Evolutionary conservation across 495 filamentous ascomycete genomes (phyloP).

Genomic region (Penicillium salamii): DNA sequence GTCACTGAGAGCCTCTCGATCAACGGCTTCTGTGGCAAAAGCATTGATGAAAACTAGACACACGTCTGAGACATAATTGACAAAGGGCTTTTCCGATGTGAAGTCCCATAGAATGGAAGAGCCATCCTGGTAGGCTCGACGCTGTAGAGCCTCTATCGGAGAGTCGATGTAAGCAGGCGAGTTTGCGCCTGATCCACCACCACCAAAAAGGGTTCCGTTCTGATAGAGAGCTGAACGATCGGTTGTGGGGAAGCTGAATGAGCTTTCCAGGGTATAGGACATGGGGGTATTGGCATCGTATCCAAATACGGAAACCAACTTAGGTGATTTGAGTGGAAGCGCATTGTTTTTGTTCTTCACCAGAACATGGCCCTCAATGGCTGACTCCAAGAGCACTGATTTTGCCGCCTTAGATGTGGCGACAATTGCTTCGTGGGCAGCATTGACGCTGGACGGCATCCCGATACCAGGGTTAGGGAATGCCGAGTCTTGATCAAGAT

Average conservation of each 20-base stretch:
- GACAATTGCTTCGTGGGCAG: conserved; percentile 63
- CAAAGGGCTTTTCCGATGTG: conserved; percentile 38
- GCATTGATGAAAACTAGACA: conserved; percentile 65
- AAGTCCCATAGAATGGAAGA: conserved; percentile 39
- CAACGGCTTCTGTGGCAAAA: conserved; percentile 55
- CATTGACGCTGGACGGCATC: conserved; percentile 60
- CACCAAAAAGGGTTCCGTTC: conserved; percentile 58
- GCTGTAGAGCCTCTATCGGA: conserved; percentile 54
- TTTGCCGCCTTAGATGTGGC: conserved; percentile 51
- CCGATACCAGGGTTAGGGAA: conserved; percentile 56
- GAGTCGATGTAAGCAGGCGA: conserved; percentile 55
- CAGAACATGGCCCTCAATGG: conserved; percentile 63
- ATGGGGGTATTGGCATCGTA: conserved; percentile 64
- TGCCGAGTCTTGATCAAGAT: conserved; percentile 67
- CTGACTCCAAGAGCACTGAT: conserved; percentile 50
- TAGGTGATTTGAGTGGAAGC: conserved; percentile 59
- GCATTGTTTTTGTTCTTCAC: conserved; percentile 66
- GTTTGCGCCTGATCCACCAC: conserved; percentile 62
- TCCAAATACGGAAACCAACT: conserved; percentile 64
- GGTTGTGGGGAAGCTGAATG: not conserved
- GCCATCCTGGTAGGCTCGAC: conserved; percentile 45
- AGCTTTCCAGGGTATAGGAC: conserved; percentile 52
- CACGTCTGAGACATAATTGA: conserved; percentile 44
- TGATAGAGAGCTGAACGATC: conserved; percentile 25
- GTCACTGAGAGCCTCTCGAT: conserved; percentile 54